These are phyloP conservation scores for Aspergillus cavernicola DNA, from an alignment of 495 filamentous ascomycete species.

Conservation along the genomic window DNA sequence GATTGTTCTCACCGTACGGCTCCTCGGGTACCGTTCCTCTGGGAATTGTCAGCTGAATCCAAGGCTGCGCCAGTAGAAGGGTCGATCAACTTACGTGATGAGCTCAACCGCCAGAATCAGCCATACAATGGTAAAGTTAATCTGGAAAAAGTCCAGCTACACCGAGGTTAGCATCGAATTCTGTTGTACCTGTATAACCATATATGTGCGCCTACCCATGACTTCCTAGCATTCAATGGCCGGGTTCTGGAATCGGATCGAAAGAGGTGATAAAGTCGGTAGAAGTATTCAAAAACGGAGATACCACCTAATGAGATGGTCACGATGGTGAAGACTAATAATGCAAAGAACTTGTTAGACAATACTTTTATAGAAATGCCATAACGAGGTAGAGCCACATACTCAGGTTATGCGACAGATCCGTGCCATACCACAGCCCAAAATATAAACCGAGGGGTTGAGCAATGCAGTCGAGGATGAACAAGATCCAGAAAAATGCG, in stretches of 20 bases:
- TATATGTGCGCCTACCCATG: slow-evolving; percentile 35
- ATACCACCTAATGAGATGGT: slow-evolving; percentile 54
- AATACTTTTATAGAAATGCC: background rate
- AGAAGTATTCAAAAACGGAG: slow-evolving; percentile 58
- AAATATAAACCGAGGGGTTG: slow-evolving; percentile 58
- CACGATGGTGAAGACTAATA: slow-evolving; percentile 54
- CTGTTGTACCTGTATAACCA: background rate
- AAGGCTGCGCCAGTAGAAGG: background rate
- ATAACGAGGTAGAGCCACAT: slow-evolving; percentile 30
- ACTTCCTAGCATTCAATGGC: slow-evolving; percentile 48
- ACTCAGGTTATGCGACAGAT: slow-evolving; percentile 53
- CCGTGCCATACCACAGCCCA: slow-evolving; percentile 52
- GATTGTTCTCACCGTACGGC: slow-evolving; percentile 32
- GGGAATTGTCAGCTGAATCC: slow-evolving; percentile 21
- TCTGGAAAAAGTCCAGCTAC: slow-evolving; percentile 60
- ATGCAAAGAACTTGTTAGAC: background rate
- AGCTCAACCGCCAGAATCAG: slow-evolving; percentile 49
- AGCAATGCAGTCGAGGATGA: slow-evolving; percentile 49
- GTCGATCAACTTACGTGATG: slow-evolving; percentile 42
- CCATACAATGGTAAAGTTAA: slow-evolving; percentile 56
- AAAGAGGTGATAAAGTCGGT: slow-evolving; percentile 42
- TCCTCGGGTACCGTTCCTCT: slow-evolving; percentile 40
- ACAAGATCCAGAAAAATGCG: slow-evolving; percentile 55
- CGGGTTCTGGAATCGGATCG: slow-evolving; percentile 48
- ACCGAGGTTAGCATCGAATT: background rate